Percentiles rank a stretch among this genome's conserved stretches.
Evolutionary conservation across 208 protist species (phyloP).

Genomic region (Herpetomonas samuelpessoai): DNA sequence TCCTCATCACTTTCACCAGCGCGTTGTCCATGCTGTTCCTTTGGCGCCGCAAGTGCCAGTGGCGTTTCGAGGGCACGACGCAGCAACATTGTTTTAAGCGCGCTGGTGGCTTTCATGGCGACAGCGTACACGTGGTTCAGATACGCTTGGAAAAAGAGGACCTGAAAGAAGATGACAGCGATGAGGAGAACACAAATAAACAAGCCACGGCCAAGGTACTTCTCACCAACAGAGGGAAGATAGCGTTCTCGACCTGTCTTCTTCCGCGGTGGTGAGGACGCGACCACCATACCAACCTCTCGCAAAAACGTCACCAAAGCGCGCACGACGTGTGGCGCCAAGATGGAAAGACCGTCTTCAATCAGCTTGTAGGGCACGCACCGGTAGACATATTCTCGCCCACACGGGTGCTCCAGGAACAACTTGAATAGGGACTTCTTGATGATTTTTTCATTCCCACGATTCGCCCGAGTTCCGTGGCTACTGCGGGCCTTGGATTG

Average conservation of each 20-base stretch:
- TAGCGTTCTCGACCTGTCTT: slow-evolving; percentile 2
- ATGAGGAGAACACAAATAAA: slow-evolving; percentile 43
- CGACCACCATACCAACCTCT: slow-evolving; percentile 28
- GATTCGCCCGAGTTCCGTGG: not conserved
- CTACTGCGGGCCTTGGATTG: not conserved
- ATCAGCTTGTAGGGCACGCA: slow-evolving; percentile 67
- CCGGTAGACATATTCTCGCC: slow-evolving; percentile 49
- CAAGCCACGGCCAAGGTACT: slow-evolving; percentile 34
- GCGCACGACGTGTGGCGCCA: slow-evolving; percentile 41
- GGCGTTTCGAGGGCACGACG: slow-evolving; percentile 43
- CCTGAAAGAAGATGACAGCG: slow-evolving; percentile 41
- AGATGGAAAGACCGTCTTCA: slow-evolving; percentile 48
- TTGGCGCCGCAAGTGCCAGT: slow-evolving; percentile 24
- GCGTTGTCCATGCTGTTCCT: slow-evolving; percentile 9
- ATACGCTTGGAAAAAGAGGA: slow-evolving; percentile 67
- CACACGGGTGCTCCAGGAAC: slow-evolving; percentile 62
- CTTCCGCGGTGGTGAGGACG: slow-evolving; percentile 1
- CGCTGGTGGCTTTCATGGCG: slow-evolving; percentile 44
- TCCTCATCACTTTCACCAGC: slow-evolving; percentile 7
- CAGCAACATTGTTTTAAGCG: slow-evolving; percentile 60
- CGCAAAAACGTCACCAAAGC: slow-evolving; percentile 49
- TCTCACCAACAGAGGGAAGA: slow-evolving; percentile 12
- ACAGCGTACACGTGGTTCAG: slow-evolving; percentile 57
- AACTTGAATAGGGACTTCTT: slow-evolving; percentile 45
- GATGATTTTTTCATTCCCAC: not conserved